These are phyloP conservation scores for Sarocladiaceae sp. DNA, from an alignment of 2,329 filamentous ascomycete species.

Conservation along the genomic window DNA sequence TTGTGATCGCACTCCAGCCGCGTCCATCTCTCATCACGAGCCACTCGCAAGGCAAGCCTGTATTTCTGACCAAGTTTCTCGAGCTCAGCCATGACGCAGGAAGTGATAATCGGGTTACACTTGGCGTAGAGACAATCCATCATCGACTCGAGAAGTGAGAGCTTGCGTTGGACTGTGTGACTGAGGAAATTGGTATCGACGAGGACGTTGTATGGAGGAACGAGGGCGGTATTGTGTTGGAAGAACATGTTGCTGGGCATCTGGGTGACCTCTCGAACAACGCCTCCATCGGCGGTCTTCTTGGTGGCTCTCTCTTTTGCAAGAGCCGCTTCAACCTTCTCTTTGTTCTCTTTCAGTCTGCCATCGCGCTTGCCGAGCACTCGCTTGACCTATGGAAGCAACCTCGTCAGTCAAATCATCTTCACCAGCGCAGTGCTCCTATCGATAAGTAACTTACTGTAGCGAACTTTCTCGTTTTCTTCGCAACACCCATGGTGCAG, in stretches of 20 bases:
- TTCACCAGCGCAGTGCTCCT: conserved; percentile 10
- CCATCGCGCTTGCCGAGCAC: conserved; percentile 79
- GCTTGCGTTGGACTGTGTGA: conserved; percentile 86
- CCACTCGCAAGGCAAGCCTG: conserved; percentile 78
- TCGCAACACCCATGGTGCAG: conserved; percentile 74
- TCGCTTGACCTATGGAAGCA: conserved; percentile 59
- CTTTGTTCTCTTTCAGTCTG: conserved; percentile 75
- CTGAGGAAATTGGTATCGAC: conserved; percentile 89
- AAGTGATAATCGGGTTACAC: conserved; percentile 81
- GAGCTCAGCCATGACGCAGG: conserved; percentile 73
- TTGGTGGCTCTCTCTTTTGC: conserved; percentile 54
- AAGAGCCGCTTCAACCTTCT: conserved; percentile 53
- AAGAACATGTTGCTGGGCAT: conserved; percentile 84
- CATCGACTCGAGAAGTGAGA: conserved; percentile 80
- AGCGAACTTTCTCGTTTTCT: conserved; percentile 90
- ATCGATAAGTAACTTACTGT: conserved; percentile 41
- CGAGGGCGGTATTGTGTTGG: conserved; percentile 79
- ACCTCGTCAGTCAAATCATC: neutral
- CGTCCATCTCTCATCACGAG: conserved; percentile 85
- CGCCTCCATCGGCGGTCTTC: conserved; percentile 51
- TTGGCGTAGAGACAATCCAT: conserved; percentile 95
- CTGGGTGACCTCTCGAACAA: conserved; percentile 77
- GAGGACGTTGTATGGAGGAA: conserved; percentile 75
- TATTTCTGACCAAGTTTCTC: conserved; percentile 90
- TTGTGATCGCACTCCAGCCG: conserved; percentile 86